A percentile compares a stretch with the other conserved stretches of the same genome.
These are phyloP conservation scores for Flaveria brownii DNA, from an alignment of 129 eudicot genomes.

Conservation along the genomic window DNA sequence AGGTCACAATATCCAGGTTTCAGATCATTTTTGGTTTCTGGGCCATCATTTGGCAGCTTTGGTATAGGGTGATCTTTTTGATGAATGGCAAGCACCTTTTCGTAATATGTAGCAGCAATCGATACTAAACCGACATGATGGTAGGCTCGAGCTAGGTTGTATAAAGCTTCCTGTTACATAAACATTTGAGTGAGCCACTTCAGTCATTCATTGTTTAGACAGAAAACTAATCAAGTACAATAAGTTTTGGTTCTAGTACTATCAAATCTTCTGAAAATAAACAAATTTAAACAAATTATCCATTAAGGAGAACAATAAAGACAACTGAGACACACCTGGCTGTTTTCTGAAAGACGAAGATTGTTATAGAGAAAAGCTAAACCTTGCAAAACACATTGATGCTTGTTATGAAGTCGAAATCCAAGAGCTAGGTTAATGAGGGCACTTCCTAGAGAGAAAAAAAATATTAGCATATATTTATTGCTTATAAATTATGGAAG, in stretches of 20 bases:
- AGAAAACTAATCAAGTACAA: background rate
- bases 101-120: constrained; percentile 65
- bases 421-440: constrained; percentile 77
- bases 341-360: constrained; percentile 54
- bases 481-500: background rate
- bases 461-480: background rate
- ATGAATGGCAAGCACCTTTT: constrained; percentile 62
- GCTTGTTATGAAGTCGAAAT: constrained; percentile 69
- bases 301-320: background rate
- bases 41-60: constrained; percentile 61
- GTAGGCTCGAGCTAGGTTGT: constrained; percentile 79
- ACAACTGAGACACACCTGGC: constrained; percentile 55
- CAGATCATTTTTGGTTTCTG: constrained; percentile 33
- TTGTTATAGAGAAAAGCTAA: constrained; percentile 77
- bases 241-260: background rate
- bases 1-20: constrained; percentile 84
- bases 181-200: constrained; percentile 6
- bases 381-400: constrained; percentile 76
- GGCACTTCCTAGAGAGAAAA: constrained; percentile 52
- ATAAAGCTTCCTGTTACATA: constrained; percentile 71
- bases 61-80: constrained; percentile 69
- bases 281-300: background rate
- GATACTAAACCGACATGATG: constrained; percentile 80
- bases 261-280: background rate
- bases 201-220: constrained; percentile 11